phyloP scores from a whole-genome alignment of 2,329 filamentous ascomycete species.

The Beauveria medogensis region DNA sequence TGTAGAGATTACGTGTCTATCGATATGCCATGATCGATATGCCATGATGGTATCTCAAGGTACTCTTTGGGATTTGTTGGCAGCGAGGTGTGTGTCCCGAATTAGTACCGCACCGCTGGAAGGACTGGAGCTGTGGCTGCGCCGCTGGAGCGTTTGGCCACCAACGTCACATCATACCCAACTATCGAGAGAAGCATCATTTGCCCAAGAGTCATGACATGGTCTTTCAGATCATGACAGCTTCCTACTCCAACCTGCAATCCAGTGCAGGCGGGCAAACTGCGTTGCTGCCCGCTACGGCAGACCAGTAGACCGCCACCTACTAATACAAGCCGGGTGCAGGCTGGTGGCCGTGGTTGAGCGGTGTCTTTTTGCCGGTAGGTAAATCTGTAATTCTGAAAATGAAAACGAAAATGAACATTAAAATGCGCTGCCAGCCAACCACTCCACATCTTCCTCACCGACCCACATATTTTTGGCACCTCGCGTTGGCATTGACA shows the following conservation, averaged over 20 bases:
- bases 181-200: background rate
- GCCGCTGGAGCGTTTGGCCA: background rate
- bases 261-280: background rate
- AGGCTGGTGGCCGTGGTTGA: background rate
- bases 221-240: background rate
- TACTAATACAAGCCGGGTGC: background rate
- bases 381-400: background rate
- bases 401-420: background rate
- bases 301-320: slow-evolving; percentile 4
- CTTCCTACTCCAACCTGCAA: background rate
- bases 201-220: background rate
- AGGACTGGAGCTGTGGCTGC: slow-evolving; percentile 2
- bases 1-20: background rate
- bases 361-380: too few relatives aligned
- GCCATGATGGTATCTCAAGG: background rate
- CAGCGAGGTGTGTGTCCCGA: slow-evolving; percentile 9
- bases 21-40: too few relatives aligned
- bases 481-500: background rate
- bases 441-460: background rate
- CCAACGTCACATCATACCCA: background rate
- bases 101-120: background rate
- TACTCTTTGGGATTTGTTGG: background rate
- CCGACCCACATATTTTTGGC: background rate
- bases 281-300: background rate
- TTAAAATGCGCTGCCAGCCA: background rate